Evolutionary conservation across 2,329 filamentous ascomycete species (phyloP).

Genomic region (Periconia digitata): DNA sequence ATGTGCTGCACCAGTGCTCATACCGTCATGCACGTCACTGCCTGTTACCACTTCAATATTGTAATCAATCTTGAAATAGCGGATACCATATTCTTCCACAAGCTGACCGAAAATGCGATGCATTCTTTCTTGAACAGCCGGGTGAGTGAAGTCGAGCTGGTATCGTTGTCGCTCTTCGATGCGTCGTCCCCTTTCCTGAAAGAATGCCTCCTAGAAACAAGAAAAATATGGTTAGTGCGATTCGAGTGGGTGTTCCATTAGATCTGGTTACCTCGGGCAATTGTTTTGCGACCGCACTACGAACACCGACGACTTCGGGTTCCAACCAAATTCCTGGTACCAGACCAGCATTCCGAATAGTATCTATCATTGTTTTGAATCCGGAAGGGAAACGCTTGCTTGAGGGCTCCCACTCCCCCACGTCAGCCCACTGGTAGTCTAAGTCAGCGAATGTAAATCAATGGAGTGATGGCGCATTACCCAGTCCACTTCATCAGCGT

Average conservation of each 20-base stretch:
- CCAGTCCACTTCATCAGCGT: constrained; percentile 6
- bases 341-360: constrained; percentile 1
- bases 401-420: constrained; percentile 5
- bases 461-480: too few relatives aligned
- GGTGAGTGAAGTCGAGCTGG: constrained; percentile 6
- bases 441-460: too few relatives aligned
- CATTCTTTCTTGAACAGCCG: constrained; percentile 1
- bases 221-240: too few relatives aligned
- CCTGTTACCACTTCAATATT: constrained; percentile 6
- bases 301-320: constrained; percentile 3
- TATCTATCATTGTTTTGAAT: not conserved
- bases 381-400: constrained; percentile 5
- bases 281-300: not conserved
- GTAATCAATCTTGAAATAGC: constrained; percentile 8
- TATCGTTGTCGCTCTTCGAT: constrained; percentile 2
- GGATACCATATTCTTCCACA: constrained; percentile 1
- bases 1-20: constrained; percentile 1
- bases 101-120: not conserved
- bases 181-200: constrained; percentile 2
- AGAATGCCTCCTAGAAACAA: constrained; percentile 5
- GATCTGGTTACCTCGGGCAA: too few relatives aligned
- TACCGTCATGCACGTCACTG: not conserved
- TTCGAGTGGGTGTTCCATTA: too few relatives aligned
- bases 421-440: constrained; percentile 2
- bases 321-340: constrained; percentile 5